Evolutionary conservation across 306 rosid species (phyloP).

Genomic region (Trifolium pratense): DNA sequence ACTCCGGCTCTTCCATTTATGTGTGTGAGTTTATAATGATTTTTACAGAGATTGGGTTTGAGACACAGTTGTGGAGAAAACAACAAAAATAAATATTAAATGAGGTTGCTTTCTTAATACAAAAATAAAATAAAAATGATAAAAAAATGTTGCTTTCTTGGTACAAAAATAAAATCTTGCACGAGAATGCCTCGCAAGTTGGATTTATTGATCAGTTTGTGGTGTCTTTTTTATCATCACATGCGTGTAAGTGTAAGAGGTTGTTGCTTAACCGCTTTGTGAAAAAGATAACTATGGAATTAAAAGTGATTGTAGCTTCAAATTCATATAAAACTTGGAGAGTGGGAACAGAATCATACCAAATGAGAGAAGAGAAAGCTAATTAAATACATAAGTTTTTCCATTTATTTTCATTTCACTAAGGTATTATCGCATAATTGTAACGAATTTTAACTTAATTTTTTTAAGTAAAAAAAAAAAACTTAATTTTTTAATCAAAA

Average conservation of each 20-base stretch:
- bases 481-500: no score
- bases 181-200: constrained; percentile 26
- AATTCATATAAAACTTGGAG: constrained; percentile 33
- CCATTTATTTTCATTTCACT: no score
- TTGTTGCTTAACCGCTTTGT: constrained; percentile 55
- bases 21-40: no score
- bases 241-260: constrained; percentile 30
- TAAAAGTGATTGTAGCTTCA: constrained; percentile 25
- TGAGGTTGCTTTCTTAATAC: constrained; percentile 38
- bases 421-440: no score
- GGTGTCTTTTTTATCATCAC: background rate
- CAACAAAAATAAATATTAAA: background rate
- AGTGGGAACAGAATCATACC: constrained; percentile 45
- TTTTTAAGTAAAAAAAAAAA: no score
- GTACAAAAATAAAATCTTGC: constrained; percentile 28
- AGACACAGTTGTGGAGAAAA: background rate
- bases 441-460: no score
- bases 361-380: background rate
- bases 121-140: background rate
- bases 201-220: constrained; percentile 12
- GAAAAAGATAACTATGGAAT: constrained; percentile 12
- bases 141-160: background rate
- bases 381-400: no score
- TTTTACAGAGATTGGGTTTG: no score
- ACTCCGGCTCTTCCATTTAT: no score